Base-by-base conservation (phyloP, 2,329 filamentous ascomycete species). In the Pezicula rhizophila region DNA sequence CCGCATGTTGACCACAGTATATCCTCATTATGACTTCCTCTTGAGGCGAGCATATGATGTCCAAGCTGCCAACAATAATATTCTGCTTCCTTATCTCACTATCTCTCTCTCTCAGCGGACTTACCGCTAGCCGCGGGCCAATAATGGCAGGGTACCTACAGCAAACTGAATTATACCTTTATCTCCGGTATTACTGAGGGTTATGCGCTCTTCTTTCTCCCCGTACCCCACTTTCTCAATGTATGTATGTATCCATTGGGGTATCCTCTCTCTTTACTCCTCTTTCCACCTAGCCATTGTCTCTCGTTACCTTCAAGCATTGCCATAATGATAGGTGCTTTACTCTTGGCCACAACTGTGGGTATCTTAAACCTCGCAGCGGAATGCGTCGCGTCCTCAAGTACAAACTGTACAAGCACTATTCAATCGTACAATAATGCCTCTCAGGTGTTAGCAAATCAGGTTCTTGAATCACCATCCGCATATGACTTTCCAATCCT, bases 401-500 rank as follows among this genome's bases (percentile, higher is more conserved):
- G n/a, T 42, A 8, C 8, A 8, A 42, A 42, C 12, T 12, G 18
- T 11, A 26, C 40, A 20, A 11, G n/a, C 25, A 26, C 33, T 23
- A 34, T 18, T n/a, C 34, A 53, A 14, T 17, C 42, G 4, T 52
- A 44, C 40, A 48, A 53, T 52, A 48, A 53, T 52, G 26, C 42
- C 35, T 57, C 49, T 34, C 44, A 55, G 11, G 39, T 67, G 25
- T 60, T 66, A 33, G 59, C 60, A 4, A 60, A 57, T n/a, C 68
- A 70, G 53, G 58, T 64, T 28, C 47, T 69, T 10, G 57, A 55
- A 5, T 55, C 63, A 11, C 64, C 63, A 12, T 64, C 57, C 52
- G 57, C 59, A 28, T 69, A 65, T 54, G 60, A 70, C 45, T 71
- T 72, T 53, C 69, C 69, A 11, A 45, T 61, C 12, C 52, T 68